Evolutionary conservation across 345 rosid species (phyloP), one percentile per base, ranked within the genome.

Genomic region (Citropsis articulata): DNA sequence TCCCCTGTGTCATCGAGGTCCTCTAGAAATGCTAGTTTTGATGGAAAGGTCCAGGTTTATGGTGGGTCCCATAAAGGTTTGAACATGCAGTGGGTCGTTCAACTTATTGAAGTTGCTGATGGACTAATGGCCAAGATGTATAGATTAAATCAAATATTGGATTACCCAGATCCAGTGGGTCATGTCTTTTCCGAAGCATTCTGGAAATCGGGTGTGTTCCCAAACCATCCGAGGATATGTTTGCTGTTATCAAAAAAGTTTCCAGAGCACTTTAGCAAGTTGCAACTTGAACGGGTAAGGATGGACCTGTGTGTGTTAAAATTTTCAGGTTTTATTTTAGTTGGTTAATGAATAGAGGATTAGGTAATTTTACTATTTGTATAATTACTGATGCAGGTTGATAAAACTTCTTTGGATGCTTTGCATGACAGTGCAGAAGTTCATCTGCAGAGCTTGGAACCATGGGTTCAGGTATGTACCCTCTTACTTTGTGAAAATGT

Each of bases 61-160:
- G 86, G 86, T 71, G 93, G 90, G 56, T 89, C 93, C 73, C 88
- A 88, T 9, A 96, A 89, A 90, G 95, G 97, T 81, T 80, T 96
- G 90, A 94, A 94, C 85, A 86, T 96, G 87, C 97, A 89, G 73
- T 94, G 98, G 98, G 91, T 94, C 1, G 87, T 87, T 76, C 98
- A 94, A 76, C 97, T 96, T 75, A 86, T 92, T 63, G 95, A 91
- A 82, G 98, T 96, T 78, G 98, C 98, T 0, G 98, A 94, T 1
- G 99, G 99, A 45, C 89, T 96, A 67, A 94, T 94, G 99, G 95
- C 98, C 74, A 96, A 94, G 86, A 94, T 96, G 93, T 91, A 96
- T 82, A 88, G 99, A 67, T 83, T 96, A 16, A 96, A 91, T 80
- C 98, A 96, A 86, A 90, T 96, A 80, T 83, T 96, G 87, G 99